Evolutionary conservation across 2,329 filamentous ascomycete genomes (phyloP).

Genomic region (Pyrenochaeta sp.): DNA sequence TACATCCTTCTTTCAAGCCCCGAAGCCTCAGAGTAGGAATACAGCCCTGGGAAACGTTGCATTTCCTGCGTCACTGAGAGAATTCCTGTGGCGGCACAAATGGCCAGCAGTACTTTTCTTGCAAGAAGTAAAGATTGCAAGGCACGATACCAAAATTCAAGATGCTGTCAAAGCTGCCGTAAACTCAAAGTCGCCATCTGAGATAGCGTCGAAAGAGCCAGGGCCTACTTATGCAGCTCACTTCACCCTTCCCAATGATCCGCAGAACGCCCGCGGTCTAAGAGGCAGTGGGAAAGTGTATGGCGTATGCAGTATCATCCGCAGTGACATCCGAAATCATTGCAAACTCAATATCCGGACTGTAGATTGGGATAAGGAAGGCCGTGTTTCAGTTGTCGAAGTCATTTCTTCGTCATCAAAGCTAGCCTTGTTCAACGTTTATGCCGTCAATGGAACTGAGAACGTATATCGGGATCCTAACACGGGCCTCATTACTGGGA

Average conservation of each 20-base stretch:
- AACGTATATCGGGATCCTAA: constrained; percentile 54
- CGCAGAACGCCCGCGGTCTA: constrained; percentile 59
- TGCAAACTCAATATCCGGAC: constrained; percentile 32
- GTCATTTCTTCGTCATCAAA: constrained; percentile 28
- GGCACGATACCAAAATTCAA: constrained; percentile 49
- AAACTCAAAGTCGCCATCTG: constrained; percentile 15
- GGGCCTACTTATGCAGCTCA: constrained; percentile 52
- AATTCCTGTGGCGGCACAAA: constrained; percentile 53
- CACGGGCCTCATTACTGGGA: constrained; percentile 54
- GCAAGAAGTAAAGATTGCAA: constrained; percentile 60
- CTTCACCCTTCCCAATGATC: constrained; percentile 59
- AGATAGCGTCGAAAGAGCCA: constrained; percentile 2
- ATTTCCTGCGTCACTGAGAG: constrained; percentile 44
- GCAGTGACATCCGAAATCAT: constrained; percentile 49
- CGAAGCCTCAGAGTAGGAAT: constrained; percentile 5
- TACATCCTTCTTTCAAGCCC: constrained; percentile 47
- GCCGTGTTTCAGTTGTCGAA: constrained; percentile 59
- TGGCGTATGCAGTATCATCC: constrained; percentile 60
- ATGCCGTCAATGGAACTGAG: constrained; percentile 62
- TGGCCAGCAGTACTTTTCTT: constrained; percentile 57
- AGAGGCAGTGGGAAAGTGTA: constrained; percentile 57
- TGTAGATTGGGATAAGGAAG: constrained; percentile 62
- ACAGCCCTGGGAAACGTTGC: neutral
- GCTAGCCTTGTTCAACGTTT: constrained; percentile 61
- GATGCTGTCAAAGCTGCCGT: constrained; percentile 51